Evolutionary conservation across 208 protist genomes (phyloP), one percentile per base, ranked within the genome.

Genomic region (Porcisia hertigi): DNA sequence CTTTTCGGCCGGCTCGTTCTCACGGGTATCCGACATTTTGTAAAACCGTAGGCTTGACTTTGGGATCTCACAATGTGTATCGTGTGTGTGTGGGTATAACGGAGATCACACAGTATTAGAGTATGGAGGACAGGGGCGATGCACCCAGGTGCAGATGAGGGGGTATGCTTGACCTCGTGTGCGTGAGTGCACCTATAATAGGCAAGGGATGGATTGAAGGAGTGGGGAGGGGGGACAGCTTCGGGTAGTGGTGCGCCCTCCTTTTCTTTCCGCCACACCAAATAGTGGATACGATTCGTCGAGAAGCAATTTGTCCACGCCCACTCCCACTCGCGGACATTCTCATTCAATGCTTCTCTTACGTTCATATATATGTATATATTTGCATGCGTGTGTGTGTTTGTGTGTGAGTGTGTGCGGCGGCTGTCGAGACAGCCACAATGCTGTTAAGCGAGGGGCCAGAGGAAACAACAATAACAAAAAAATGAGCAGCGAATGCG

Each of bases 1-100:
- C 81, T 95, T 97, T 45, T 70, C 62, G 2, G 66, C 58, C 55
- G 84, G 82, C 36, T 90, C 86, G 41, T 54, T 80, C 45, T 82
- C 77, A 59, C 53, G 66, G 11, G 0, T 64, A 65, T 58, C 77
- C 25, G 76, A 73, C 79, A 77, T 84, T 39, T 30, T 1, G 65
- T 41, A 57, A 14, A 2, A 6, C 45, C 12, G 25, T 70, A 36
- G 12, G 45, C n/a, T n/a, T 70, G 65, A 25, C 11, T 25, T 70
- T 16, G 41, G 45, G 23, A n/a, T 70, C 23, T 30, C 16, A 47
- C 8, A 55, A 41, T 55, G 45, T 39, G 65, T 41, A 55, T 55
- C 43, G 23, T 52, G 36, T 36, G 63, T 36, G 65, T 25, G 23
- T 36, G 23, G 0, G 65, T 55, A 41, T 39, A 36, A 23, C 53